Conservation (phyloP, 2,329 filamentous ascomycete species). For the Blumeriella jaapii region DNA sequence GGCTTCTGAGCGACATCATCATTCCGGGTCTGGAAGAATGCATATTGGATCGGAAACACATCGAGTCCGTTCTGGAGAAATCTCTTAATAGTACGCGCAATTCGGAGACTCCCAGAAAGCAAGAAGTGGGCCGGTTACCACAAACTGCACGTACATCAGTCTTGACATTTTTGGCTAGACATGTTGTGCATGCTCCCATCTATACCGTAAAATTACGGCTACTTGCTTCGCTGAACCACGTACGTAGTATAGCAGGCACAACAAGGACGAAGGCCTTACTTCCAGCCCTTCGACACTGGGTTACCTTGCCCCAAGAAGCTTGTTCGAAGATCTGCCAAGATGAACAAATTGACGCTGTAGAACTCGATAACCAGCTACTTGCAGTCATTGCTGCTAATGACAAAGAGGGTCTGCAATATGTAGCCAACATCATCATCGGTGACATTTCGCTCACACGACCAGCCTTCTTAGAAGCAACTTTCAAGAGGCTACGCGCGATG, state of each 20-base stretch:
- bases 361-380: constrained; percentile 42
- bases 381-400: constrained; percentile 43
- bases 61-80: constrained; percentile 51
- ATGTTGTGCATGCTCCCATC: constrained; percentile 57
- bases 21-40: constrained; percentile 74
- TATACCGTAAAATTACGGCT: constrained; percentile 59
- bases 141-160: constrained; percentile 53
- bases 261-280: constrained; percentile 65
- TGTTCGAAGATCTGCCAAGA: constrained; percentile 37
- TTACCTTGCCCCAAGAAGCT: constrained; percentile 39
- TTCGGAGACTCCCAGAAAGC: constrained; percentile 33
- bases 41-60: constrained; percentile 63
- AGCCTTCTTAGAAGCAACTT: constrained; percentile 50
- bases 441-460: constrained; percentile 33
- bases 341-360: constrained; percentile 35
- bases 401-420: constrained; percentile 41
- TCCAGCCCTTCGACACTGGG: constrained; percentile 63
- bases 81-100: constrained; percentile 42
- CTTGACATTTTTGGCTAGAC: constrained; percentile 61
- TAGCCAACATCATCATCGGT: constrained; percentile 39
- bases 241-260: constrained; percentile 58
- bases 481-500: constrained; percentile 56
- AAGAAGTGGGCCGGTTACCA: constrained; percentile 34
- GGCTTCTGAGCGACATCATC: constrained; percentile 55
- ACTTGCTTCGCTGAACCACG: constrained; percentile 58